A percentile compares a stretch with the other conserved stretches of the same genome.
Evolutionary conservation across 1,284 basidiomycete species (phyloP).

Genomic region (Ustilago tritici): DNA sequence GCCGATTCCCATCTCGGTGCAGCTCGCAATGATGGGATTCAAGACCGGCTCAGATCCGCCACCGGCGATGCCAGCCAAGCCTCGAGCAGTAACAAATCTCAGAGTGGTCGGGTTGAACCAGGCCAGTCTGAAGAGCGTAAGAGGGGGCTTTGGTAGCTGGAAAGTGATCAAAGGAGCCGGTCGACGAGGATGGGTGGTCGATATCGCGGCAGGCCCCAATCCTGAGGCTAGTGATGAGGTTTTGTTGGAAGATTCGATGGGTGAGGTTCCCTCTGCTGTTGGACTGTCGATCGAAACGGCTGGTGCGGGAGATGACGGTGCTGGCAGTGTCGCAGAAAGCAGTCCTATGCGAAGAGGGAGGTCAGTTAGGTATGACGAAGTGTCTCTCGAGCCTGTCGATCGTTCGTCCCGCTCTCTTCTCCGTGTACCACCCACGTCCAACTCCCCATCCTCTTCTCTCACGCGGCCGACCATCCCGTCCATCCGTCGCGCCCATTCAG

Average conservation of each 20-base stretch:
- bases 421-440: constrained; percentile 11
- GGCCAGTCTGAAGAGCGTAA: constrained; percentile 79
- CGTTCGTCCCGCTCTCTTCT: constrained; percentile 32
- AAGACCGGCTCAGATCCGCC: constrained; percentile 66
- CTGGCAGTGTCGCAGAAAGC: not conserved
- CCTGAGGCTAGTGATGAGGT: constrained; percentile 59
- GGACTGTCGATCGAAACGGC: not conserved
- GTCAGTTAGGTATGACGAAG: constrained; percentile 43
- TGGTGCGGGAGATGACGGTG: constrained; percentile 9
- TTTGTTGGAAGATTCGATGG: constrained; percentile 23
- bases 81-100: constrained; percentile 75
- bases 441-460: constrained; percentile 7
- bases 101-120: constrained; percentile 88
- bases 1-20: constrained; percentile 59
- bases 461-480: constrained; percentile 31
- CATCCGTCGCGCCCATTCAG: constrained; percentile 44
- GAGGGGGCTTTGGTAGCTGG: constrained; percentile 85
- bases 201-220: constrained; percentile 85
- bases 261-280: not conserved
- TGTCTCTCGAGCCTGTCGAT: constrained; percentile 6
- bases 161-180: constrained; percentile 89
- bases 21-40: constrained; percentile 65
- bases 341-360: constrained; percentile 19
- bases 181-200: constrained; percentile 93
- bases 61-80: constrained; percentile 29